Base-by-base conservation (phyloP, 257 asterid species). In the Solanum boliviense region DNA sequence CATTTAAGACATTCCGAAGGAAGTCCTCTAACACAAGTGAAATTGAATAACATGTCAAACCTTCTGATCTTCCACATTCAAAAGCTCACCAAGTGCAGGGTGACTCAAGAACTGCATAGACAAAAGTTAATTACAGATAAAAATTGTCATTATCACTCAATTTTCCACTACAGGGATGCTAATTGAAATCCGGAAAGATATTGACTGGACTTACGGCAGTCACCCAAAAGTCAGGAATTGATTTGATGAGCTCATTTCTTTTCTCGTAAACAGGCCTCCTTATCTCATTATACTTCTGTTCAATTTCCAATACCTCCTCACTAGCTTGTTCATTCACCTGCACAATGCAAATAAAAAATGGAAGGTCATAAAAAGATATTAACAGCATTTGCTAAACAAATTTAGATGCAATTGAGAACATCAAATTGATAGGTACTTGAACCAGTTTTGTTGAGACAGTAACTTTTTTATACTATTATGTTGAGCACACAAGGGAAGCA, bases 181-280 rank as follows among this genome's bases (percentile, higher is more conserved):
- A 52, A 87, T 52, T 36, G 86, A 86, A 38, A 89, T 35, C 27
- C 52, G 52, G 56, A 88, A 71, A 82, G 16, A 72, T 62, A 73
- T 58, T 83, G 58, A 13, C 78, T 36, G 75, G 62, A 91, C 93
- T 91, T 89, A 93, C 95, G 13, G 91, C 90, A 84, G 91, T 91
- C 85, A 90, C 84, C 97, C 95, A 94, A 86, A 94, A 94, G 90
- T 92, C 90, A 11, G 95, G 95, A 38, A 93, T 94, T 9, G 90
- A 35, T 41, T 87, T 92, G 60, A 93, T 89, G 36, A 93, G 85
- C 83, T 89, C 89, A 84, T 84, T 90, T 84, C 97, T 89, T 88
- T 65, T 90, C 16, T 15, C 88, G 79, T 92, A 93, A 15, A 93
- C 93, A 6, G 94, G 94, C 87, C 91, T 91, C 89, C 91, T 88